Percentiles rank a stretch among this genome's conserved stretches.
phyloP scores from a whole-genome alignment of 495 filamentous ascomycete genomes.

The Aspergillus affinis region DNA sequence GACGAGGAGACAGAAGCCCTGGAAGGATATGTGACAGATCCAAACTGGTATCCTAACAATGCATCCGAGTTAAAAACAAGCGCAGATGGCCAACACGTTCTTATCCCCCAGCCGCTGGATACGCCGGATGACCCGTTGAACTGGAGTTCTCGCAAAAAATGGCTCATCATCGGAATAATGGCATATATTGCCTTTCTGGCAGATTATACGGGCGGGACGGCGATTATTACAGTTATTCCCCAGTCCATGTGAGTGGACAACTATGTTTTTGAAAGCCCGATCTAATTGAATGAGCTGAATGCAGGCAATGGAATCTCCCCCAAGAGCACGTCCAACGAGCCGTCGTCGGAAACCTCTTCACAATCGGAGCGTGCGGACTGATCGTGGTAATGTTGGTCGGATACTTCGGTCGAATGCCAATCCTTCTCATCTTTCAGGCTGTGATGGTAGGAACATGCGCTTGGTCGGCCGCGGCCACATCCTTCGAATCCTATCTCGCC shows the following conservation, averaged over 20 bases:
- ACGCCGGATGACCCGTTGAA: slow-evolving; percentile 61
- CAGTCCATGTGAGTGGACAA: slow-evolving; percentile 41
- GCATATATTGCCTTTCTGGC: slow-evolving; percentile 54
- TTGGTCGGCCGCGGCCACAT: slow-evolving; percentile 54
- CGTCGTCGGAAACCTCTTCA: slow-evolving; percentile 58
- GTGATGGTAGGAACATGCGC: slow-evolving; percentile 47
- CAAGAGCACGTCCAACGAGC: slow-evolving; percentile 54
- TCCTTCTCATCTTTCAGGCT: slow-evolving; percentile 59
- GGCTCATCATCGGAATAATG: slow-evolving; percentile 53
- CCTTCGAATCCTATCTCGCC: slow-evolving; percentile 55
- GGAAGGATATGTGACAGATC: slow-evolving; percentile 28
- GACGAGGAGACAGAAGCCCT: slow-evolving; percentile 22
- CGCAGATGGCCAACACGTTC: slow-evolving; percentile 38
- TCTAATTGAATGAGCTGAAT: background rate
- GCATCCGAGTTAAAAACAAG: slow-evolving; percentile 20
- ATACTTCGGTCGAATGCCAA: slow-evolving; percentile 58
- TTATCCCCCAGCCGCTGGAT: slow-evolving; percentile 60
- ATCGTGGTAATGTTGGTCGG: slow-evolving; percentile 55
- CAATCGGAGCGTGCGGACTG: slow-evolving; percentile 55
- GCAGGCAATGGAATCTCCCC: slow-evolving; percentile 45
- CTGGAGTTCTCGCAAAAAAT: slow-evolving; percentile 54
- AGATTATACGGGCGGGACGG: slow-evolving; percentile 57
- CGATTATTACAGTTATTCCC: slow-evolving; percentile 53
- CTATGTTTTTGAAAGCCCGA: no score
- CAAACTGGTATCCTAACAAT: slow-evolving; percentile 13